A percentile compares a stretch with the other conserved stretches of the same genome.
phyloP scores from a whole-genome alignment of 306 rosid species.

The Castanea crenata region DNA sequence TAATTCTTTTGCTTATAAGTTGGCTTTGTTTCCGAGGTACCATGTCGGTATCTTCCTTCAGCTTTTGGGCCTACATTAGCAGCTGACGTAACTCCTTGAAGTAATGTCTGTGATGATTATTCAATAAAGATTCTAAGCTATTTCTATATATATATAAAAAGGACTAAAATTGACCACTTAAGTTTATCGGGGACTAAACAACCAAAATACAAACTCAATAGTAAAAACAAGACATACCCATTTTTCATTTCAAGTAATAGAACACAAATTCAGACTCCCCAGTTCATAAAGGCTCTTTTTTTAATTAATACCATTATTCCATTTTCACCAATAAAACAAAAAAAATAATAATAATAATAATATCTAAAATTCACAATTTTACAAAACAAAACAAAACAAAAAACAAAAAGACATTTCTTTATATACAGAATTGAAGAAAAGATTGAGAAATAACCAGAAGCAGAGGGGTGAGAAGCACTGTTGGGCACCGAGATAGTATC shows the following conservation, averaged over 20 bases:
- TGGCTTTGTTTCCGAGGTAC: no score
- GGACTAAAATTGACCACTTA: no score
- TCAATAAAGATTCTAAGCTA: no score
- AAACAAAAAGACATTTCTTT: not conserved
- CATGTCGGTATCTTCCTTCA: no score
- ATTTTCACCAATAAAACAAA: not conserved
- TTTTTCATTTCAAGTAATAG: no score
- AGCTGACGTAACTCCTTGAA: no score
- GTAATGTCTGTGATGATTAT: no score
- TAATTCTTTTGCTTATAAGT: no score
- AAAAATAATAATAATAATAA: not conserved
- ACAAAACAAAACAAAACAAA: not conserved
- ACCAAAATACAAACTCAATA: not conserved
- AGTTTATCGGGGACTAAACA: no score
- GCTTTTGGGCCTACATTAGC: no score
- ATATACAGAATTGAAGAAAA: not conserved
- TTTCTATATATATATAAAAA: no score
- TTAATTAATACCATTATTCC: not conserved
- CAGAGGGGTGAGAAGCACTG: slow-evolving; percentile 25
- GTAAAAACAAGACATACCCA: not conserved
- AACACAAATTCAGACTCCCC: not conserved
- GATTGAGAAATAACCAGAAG: slow-evolving; percentile 37
- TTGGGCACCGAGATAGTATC: slow-evolving; percentile 29
- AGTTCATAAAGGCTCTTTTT: not conserved
- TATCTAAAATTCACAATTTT: not conserved